Evolutionary conservation across 805 yeast genomes (phyloP), one percentile per base, ranked within the genome.

Genomic region (Saccharomycopsis sp.): DNA sequence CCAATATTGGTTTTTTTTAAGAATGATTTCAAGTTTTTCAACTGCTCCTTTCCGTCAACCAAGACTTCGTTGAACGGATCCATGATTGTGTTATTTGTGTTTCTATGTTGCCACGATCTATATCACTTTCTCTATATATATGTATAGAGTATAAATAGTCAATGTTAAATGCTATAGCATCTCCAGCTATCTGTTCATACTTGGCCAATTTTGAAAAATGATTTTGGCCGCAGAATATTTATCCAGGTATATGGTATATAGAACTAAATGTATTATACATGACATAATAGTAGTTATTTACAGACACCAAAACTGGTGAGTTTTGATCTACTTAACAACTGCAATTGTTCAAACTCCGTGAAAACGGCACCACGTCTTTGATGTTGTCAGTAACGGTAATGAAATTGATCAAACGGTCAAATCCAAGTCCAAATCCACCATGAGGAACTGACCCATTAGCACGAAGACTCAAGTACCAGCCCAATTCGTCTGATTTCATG

Each of bases 361-460:
- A 92, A 69, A 93, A 92, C 1, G 97, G 89, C 22, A 89, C 84
- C 7, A 88, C 87, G 66, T 94, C 99, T 64, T 88, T 79, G 50
- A 94, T 82, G 68, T 92, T 94, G 34, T 86, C 92, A 19, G 86
- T 76, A 2, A 85, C 90, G 5, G 84, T 78, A 57, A 91, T 72
- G 64, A 85, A 92, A 57, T 87, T 83, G 15, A 94, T 70, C 34
- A 94, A 72, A 60, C 99, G 75, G 70, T 94, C 99, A 64, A 92
- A 83, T 0, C 99, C 99, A 76, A 94, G 75, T 0, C 99, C 99
- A 72, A 87, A 94, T 0, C 99, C 99, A 53, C 99, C 99, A 69
- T 93, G 98, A 0, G 97, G 97, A 22, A 85, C 85, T 1, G 87
- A 75, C 0, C 97, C 98, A 64, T 87, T 84, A 61, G 75, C 75